Evolutionary conservation across 108 stramenopile genomes (phyloP).

Genomic region (Ochromonas danica): DNA sequence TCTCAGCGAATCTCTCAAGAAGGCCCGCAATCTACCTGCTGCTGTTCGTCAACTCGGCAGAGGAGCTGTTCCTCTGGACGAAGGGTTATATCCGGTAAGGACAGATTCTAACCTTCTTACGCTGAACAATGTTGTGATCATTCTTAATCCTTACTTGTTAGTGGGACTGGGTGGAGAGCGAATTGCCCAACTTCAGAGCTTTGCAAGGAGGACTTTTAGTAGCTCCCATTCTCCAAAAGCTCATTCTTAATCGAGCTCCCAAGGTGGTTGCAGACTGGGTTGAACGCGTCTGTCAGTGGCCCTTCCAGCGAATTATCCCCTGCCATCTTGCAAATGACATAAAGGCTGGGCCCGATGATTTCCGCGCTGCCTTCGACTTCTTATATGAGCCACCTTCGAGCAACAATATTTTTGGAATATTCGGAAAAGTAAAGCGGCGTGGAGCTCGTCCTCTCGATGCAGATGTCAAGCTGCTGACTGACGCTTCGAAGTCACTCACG

Average conservation of each 20-base stretch:
- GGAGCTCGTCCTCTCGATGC: background rate
- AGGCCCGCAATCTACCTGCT: constrained; percentile 19
- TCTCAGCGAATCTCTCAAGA: constrained; percentile 44
- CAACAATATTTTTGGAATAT: background rate
- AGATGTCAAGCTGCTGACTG: background rate
- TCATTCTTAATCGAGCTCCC: constrained; percentile 80
- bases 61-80: background rate
- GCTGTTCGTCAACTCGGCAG: background rate
- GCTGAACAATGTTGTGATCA: background rate
- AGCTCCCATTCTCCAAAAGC: constrained; percentile 83
- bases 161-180: constrained; percentile 73
- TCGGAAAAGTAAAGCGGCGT: background rate
- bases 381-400: constrained; percentile 35
- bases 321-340: constrained; percentile 85
- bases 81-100: background rate
- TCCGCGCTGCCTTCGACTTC: constrained; percentile 76
- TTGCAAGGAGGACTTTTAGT: constrained; percentile 76
- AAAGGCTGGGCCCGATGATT: constrained; percentile 70
- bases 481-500: background rate
- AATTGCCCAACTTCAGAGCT: constrained; percentile 71
- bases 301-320: constrained; percentile 76
- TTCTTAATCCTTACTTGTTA: constrained; percentile 59
- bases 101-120: too few species aligned
- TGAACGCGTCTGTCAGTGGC: constrained; percentile 76
- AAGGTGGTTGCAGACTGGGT: constrained; percentile 79